Conservation (phyloP, 257 asterid species). For the Nicotiana undulata region DNA sequence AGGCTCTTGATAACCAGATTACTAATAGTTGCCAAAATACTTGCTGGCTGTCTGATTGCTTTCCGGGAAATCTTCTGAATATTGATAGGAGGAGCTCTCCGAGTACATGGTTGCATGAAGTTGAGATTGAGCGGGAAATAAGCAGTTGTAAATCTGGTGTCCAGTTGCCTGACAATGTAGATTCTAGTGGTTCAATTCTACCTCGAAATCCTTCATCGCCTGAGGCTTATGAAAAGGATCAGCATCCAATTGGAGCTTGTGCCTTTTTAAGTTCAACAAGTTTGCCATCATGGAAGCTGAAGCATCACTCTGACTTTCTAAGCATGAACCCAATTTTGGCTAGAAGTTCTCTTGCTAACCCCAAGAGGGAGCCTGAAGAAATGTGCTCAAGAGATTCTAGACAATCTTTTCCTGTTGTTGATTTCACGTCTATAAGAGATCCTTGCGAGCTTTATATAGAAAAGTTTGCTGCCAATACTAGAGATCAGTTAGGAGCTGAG, state of each 20-base stretch:
- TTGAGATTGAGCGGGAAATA: slow-evolving; percentile 27
- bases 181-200: slow-evolving; percentile 20
- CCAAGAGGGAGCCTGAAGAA: slow-evolving; percentile 32
- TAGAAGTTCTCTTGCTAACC: slow-evolving; percentile 33
- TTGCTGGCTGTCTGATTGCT: slow-evolving; percentile 15
- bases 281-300: slow-evolving; percentile 30
- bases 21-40: slow-evolving; percentile 22
- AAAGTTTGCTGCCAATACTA: slow-evolving; percentile 25
- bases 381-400: slow-evolving; percentile 27
- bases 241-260: slow-evolving; percentile 17
- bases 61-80: slow-evolving; percentile 7
- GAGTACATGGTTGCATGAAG: slow-evolving; percentile 26
- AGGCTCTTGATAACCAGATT: slow-evolving; percentile 22
- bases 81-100: slow-evolving; percentile 18
- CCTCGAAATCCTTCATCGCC: slow-evolving; percentile 19
- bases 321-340: slow-evolving; percentile 59
- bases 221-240: slow-evolving; percentile 22
- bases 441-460: slow-evolving; percentile 40
- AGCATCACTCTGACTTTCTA: slow-evolving; percentile 41
- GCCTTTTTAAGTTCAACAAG: slow-evolving; percentile 23
- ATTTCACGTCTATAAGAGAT: slow-evolving; percentile 66
- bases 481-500: slow-evolving; percentile 28
- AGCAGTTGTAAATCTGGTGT: slow-evolving; percentile 23
- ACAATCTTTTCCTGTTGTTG: slow-evolving; percentile 38
- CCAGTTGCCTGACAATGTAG: slow-evolving; percentile 15